Evolutionary conservation across 1,284 basidiomycete species (phyloP), one percentile per base, ranked within the genome.

Genomic region (Stereum hirsutum): DNA sequence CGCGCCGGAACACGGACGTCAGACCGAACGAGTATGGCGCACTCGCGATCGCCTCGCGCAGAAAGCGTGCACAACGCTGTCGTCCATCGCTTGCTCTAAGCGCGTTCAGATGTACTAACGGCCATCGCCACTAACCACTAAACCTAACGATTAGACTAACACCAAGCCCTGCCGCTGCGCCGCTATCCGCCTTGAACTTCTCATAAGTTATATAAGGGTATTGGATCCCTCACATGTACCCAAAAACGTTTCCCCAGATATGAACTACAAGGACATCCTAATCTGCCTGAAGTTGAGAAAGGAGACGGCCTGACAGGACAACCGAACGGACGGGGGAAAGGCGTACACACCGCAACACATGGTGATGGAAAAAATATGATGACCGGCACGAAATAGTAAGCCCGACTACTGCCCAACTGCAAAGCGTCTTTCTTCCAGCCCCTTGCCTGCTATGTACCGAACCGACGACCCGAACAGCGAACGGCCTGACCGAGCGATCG

Each of bases 221-320:
- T 50, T 50, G 47, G 49, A 50, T 50, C 47, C 50, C 43, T 43
- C 48, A 44, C 47, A 37, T 44, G 45, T 50, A 50, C 49, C 49
- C 33, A 43, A 28, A 23, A n/a, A n/a, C n/a, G n/a, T n/a, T 43
- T 38, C 27, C 32, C 50, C 42, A 39, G 30, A 46, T 46, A 47
- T 39, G 42, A 50, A 50, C 15, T 50, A 50, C 49, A 50, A 44
- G 42, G n/a, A 50, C 48, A 46, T 48, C 36, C 49, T 38, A 41
- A 49, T 39, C 45, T 19, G 12, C 14, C 38, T 45, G 36, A 28
- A 35, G 44, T n/a, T 4, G n/a, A 41, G 23, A 38, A 30, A 15
- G 44, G 32, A 28, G 30, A 37, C 31, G 41, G 21, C 42, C 34
- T 30, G 28, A 32, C 41, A 15, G 25, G 19, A 31, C 33, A n/a